Evolutionary conservation across 2,329 filamentous ascomycete genomes (phyloP).

Genomic region (Epichloe scottii): DNA sequence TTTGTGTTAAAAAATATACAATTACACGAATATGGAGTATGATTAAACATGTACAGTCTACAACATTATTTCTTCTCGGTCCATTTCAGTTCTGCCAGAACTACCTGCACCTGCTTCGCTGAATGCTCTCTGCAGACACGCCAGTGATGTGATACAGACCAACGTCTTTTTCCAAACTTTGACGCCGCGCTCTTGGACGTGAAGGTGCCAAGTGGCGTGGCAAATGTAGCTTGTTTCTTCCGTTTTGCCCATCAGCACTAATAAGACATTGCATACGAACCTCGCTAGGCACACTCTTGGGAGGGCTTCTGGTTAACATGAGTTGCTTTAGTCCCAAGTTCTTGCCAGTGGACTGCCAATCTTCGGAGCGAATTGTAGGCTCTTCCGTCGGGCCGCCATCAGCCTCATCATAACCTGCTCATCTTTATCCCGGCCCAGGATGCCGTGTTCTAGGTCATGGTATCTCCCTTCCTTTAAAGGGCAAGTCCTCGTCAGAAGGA

Average conservation of each 20-base stretch:
- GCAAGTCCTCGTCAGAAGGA: slow-evolving; percentile 38
- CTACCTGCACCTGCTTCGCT: background rate
- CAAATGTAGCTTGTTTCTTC: background rate
- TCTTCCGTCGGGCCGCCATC: slow-evolving; percentile 64
- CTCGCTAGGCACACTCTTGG: background rate
- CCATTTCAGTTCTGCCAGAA: background rate
- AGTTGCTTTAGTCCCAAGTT: slow-evolving; percentile 29
- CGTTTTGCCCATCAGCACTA: background rate
- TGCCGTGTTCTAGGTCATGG: slow-evolving; percentile 28
- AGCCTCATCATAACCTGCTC: slow-evolving; percentile 47
- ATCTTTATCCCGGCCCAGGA: slow-evolving; percentile 39
- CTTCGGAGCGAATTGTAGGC: slow-evolving; percentile 64
- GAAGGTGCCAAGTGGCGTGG: background rate
- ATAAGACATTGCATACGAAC: background rate
- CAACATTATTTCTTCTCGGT: background rate
- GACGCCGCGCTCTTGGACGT: background rate
- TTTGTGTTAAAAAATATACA: background rate
- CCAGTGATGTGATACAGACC: background rate
- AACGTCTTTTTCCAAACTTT: background rate
- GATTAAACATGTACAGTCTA: background rate
- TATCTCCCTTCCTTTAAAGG: slow-evolving; percentile 34
- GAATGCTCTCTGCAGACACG: background rate
- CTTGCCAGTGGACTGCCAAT: slow-evolving; percentile 58
- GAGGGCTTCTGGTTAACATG: background rate
- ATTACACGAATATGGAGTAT: background rate